Conservation (phyloP, 192 early-diverging fungal species). For the Backusella westeae region DNA sequence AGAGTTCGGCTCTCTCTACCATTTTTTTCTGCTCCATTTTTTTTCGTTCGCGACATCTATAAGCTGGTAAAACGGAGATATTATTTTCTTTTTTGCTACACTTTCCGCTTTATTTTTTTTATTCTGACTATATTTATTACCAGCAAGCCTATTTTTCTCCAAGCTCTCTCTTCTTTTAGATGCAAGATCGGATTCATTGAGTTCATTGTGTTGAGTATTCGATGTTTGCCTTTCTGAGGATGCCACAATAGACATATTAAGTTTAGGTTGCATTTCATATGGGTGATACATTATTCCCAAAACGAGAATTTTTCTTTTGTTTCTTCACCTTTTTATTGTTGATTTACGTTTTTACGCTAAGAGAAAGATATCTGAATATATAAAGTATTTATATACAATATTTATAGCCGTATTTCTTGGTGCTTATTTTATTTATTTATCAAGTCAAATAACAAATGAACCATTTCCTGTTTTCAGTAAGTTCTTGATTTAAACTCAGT, state of each 20-base stretch:
- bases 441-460: background rate
- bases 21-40: conserved; percentile 3
- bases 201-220: background rate
- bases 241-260: background rate
- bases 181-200: background rate
- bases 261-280: background rate
- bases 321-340: background rate
- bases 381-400: background rate
- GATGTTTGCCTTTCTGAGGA: background rate
- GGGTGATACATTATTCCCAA: conserved; percentile 6
- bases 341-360: background rate
- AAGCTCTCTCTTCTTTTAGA: background rate
- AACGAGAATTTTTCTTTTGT: background rate
- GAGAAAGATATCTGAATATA: background rate
- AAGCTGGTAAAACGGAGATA: conserved; percentile 5
- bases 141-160: conserved; percentile 9
- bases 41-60: conserved; percentile 7
- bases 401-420: background rate
- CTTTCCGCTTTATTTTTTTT: background rate
- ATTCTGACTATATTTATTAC: background rate
- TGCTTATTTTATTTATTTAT: background rate
- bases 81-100: background rate
- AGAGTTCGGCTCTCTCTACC: conserved; percentile 1
- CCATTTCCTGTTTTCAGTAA: background rate
- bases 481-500: background rate